A percentile compares a stretch with the other conserved stretches of the same genome.
Evolutionary conservation across 495 filamentous ascomycete genomes (phyloP).

Genomic region (Hypomontagnella monticulosa): DNA sequence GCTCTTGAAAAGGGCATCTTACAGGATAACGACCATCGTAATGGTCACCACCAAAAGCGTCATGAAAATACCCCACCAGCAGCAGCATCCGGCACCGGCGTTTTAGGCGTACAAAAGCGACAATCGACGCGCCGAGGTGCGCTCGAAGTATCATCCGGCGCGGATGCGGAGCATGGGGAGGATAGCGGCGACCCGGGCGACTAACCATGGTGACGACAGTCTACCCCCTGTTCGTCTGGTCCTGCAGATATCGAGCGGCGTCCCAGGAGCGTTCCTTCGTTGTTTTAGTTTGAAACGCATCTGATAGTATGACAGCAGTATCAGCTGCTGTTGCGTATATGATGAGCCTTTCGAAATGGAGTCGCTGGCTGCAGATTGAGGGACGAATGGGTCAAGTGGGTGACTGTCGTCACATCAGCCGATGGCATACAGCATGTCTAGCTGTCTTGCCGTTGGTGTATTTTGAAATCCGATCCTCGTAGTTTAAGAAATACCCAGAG

Average conservation of each 20-base stretch:
- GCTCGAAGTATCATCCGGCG: conserved; percentile 42
- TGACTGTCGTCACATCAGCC: conserved; percentile 35
- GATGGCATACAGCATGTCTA: background rate
- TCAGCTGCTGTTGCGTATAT: background rate
- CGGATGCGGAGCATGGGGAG: conserved; percentile 49
- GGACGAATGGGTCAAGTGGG: conserved; percentile 42
- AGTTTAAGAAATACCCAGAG: too few species aligned
- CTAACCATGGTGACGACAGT: conserved; percentile 56
- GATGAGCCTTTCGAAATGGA: background rate
- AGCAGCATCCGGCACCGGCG: conserved; percentile 52
- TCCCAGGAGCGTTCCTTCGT: conserved; percentile 8
- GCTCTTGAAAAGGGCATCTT: conserved; percentile 69
- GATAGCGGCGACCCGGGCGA: conserved; percentile 58
- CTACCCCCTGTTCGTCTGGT: conserved; percentile 64
- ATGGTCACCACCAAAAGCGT: conserved; percentile 39
- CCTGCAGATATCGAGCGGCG: conserved; percentile 46
- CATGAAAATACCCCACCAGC: conserved; percentile 41
- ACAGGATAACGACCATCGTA: conserved; percentile 48
- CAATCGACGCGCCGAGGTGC: conserved; percentile 37
- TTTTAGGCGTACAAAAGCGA: conserved; percentile 56
- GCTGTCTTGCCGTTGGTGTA: background rate
- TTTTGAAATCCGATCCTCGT: too few species aligned
- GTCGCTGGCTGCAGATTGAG: conserved; percentile 35
- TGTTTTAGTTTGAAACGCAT: conserved; percentile 1
- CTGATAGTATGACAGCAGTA: background rate